phyloP scores from a whole-genome alignment of 2,329 filamentous ascomycete species.

The Hypoxylon rubiginosum region DNA sequence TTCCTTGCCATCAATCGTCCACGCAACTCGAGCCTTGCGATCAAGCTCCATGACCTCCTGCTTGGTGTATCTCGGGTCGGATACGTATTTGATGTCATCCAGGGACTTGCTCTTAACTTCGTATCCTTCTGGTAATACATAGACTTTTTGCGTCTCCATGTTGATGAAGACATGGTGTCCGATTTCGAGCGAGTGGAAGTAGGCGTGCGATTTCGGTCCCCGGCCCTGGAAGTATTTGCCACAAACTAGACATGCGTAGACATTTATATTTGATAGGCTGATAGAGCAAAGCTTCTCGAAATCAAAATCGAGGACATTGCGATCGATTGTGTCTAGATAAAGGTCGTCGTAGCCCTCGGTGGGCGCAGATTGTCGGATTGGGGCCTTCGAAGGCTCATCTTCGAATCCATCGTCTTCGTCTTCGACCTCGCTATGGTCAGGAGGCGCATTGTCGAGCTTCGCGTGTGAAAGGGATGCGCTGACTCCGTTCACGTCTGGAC shows the following conservation, averaged over 20 bases:
- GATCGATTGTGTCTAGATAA: slow-evolving; percentile 97
- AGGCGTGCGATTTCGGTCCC: slow-evolving; percentile 93
- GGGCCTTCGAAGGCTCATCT: slow-evolving; percentile 57
- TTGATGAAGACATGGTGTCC: slow-evolving; percentile 99
- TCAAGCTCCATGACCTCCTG: slow-evolving; percentile 86
- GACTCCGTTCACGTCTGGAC: slow-evolving; percentile 54
- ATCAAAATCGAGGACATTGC: slow-evolving; percentile 94
- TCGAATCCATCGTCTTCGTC: slow-evolving; percentile 59
- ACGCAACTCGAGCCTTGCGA: slow-evolving; percentile 71
- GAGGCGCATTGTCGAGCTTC: slow-evolving; percentile 47
- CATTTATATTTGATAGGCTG: slow-evolving; percentile 97
- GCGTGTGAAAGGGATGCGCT: slow-evolving; percentile 46
- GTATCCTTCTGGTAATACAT: slow-evolving; percentile 94
- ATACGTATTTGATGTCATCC: slow-evolving; percentile 98
- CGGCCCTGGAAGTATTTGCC: slow-evolving; percentile 98
- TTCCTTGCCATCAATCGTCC: slow-evolving; percentile 84
- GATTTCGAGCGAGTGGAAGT: slow-evolving; percentile 96
- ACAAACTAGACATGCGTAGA: slow-evolving; percentile 97
- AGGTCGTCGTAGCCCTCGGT: slow-evolving; percentile 93
- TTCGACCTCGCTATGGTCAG: slow-evolving; percentile 45
- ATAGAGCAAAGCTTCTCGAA: slow-evolving; percentile 99
- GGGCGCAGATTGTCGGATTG: slow-evolving; percentile 79
- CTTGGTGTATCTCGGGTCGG: slow-evolving; percentile 87
- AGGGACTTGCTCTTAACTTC: slow-evolving; percentile 95
- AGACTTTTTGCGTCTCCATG: slow-evolving; percentile 92